These are phyloP conservation scores for Cryptococcus wingfieldii DNA, from an alignment of 1,284 basidiomycete genomes.

Conservation along the genomic window DNA sequence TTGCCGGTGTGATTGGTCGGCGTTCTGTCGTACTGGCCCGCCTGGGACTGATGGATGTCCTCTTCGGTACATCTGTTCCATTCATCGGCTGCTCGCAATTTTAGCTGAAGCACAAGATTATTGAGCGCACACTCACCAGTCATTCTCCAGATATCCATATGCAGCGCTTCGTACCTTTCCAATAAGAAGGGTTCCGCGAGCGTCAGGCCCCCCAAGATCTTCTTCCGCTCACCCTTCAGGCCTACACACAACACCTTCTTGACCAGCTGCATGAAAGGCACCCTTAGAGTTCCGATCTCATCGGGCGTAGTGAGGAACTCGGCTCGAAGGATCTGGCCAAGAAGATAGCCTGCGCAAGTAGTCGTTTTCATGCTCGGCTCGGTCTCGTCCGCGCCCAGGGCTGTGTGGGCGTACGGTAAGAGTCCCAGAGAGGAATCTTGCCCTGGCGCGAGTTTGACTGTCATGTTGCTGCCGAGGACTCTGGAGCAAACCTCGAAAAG, in stretches of 20 bases:
- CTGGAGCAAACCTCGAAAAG: conserved; percentile 19
- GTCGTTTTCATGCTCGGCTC: no score
- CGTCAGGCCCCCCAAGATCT: conserved; percentile 39
- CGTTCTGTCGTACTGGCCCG: no score
- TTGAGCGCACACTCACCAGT: conserved; percentile 19
- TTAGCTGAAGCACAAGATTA: not conserved
- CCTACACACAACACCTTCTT: conserved; percentile 20
- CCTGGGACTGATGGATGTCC: conserved; percentile 9
- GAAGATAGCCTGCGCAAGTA: conserved; percentile 24
- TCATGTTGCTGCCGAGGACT: conserved; percentile 16
- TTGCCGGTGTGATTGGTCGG: conserved; percentile 38
- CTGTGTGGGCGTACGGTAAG: no score
- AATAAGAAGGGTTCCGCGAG: conserved; percentile 39
- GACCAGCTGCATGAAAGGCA: conserved; percentile 17
- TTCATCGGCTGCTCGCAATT: conserved; percentile 18
- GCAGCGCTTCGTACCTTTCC: conserved; percentile 26
- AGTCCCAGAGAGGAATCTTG: not conserved
- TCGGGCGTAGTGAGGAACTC: conserved; percentile 16
- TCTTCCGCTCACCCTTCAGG: conserved; percentile 17
- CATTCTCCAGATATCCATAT: conserved; percentile 39
- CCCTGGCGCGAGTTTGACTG: no score
- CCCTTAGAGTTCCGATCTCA: conserved; percentile 1
- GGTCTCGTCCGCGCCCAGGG: no score
- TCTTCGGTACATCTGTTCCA: conserved; percentile 30
- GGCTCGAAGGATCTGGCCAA: conserved; percentile 29